These are phyloP conservation scores for Salinomyces thailandicus DNA, from an alignment of 2,329 filamentous ascomycete species.

Conservation along the genomic window DNA sequence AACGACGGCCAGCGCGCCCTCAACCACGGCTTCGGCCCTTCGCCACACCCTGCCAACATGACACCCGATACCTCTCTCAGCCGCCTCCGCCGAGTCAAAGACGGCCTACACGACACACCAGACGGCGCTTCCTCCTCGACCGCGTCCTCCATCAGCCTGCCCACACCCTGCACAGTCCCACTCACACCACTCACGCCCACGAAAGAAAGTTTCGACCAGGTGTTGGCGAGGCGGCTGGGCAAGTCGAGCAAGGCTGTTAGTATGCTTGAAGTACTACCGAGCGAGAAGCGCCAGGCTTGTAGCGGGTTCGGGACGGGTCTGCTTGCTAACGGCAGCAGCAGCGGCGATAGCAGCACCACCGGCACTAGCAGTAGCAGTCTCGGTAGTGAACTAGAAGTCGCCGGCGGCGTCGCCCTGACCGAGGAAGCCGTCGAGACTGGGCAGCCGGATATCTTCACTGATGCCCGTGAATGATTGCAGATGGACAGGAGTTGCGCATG, in stretches of 20 bases:
- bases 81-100: slow-evolving; percentile 10
- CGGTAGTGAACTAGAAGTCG: slow-evolving; percentile 35
- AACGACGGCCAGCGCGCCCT: slow-evolving; percentile 20
- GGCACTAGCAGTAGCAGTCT: too few relatives aligned
- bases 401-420: slow-evolving; percentile 44
- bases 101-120: slow-evolving; percentile 14
- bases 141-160: slow-evolving; percentile 24
- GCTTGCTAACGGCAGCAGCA: slow-evolving; percentile 4
- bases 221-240: slow-evolving; percentile 7
- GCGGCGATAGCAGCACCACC: slow-evolving; percentile 14
- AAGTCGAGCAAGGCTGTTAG: slow-evolving; percentile 11
- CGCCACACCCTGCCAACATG: slow-evolving; percentile 7
- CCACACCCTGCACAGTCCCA: slow-evolving; percentile 13
- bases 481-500: too few relatives aligned
- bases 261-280: slow-evolving; percentile 4
- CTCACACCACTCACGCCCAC: slow-evolving; percentile 10
- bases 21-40: slow-evolving; percentile 18
- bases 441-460: slow-evolving; percentile 24
- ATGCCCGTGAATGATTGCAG: too few relatives aligned
- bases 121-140: slow-evolving; percentile 20
- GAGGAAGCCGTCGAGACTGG: slow-evolving; percentile 46
- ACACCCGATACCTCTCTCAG: slow-evolving; percentile 14
- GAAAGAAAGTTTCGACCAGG: slow-evolving; percentile 11
- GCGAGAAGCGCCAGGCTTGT: background rate
- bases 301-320: background rate